Base-by-base conservation (phyloP, 2,329 filamentous ascomycete genomes). In the Ophiostoma piceae region DNA sequence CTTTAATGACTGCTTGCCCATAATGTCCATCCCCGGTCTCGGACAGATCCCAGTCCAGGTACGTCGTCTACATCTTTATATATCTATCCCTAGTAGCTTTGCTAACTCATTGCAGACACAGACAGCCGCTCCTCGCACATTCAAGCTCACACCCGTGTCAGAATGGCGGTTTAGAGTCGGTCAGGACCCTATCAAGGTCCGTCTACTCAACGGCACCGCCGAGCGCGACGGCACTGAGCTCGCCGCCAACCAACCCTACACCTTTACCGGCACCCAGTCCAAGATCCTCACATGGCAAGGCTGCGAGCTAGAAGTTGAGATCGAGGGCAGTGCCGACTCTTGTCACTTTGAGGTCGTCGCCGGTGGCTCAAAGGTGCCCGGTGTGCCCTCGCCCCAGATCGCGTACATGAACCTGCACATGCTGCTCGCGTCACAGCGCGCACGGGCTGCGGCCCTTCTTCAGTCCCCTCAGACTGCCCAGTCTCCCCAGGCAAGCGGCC, bases 191-290 rank as follows among this genome's bases (percentile, higher is more conserved):
- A 71, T 84, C 67, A 78, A 79, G 54, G 76, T 85, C 66, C 84
- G 93, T 82, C 83, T 98, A 35, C 80, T 92, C 70, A 87, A 85
- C 43, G 95, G 95, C 72, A 92, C 90, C 1, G 95, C 94, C 67
- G 95, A 99, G 79, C 88, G 96, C 76, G 97, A 98, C 77, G 95
- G 95, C 77, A 94, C 94, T 69, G 95, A 99, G 81, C 90, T 99
- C 62, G 93, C 93, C 12, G 85, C 87, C 11, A 90, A 90, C 70
- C 90, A 90, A 68, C 84, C 87, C 11, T 98, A 98, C 81, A 89
- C 84, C 41, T 94, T 99, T 79, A 85, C 86, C 65, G 91, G 92
- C 70, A 87, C 86, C 74, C 96, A 96, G 81, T 91, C 91, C 71
- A 94, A 94, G 72, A 90, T 99, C 76, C 92, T 92, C 79, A 96